Base-by-base conservation (phyloP, 169 alveolate genomes). In the Besnoitia besnoiti region DNA sequence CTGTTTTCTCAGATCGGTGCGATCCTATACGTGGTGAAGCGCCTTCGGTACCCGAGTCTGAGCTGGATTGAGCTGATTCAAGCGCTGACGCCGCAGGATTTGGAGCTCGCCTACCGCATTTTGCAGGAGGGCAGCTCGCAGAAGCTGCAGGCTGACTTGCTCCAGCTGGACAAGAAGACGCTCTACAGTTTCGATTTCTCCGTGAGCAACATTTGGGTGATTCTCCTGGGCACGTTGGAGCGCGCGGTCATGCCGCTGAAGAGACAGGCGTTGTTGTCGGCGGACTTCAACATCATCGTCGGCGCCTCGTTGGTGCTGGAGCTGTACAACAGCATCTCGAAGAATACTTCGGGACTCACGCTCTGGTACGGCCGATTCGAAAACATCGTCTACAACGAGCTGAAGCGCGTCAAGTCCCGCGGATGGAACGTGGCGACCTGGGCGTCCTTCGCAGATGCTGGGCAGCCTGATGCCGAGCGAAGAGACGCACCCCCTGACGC, bases 211-310 rank as follows among this genome's bases (percentile, higher is more conserved):
- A 73, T 73, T 16, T 73, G 82, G 82, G 16, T 42, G 39, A 73
- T 73, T 73, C 82, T 73, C 2, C 82, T 73, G 16, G 82, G 82
- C 47, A 37, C 82, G 82, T 0, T 37, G 39, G 82, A 73, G 82
- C 39, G 46, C n/a, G 40, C 82, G 8, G 46, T 73, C 24, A 19
- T 73, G 46, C 82, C 82, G 47, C 14, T 73, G 24, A 73, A 73
- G 82, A 73, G n/a, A 30, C 82, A 73, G 82, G 82, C 82, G 12
- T 73, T 73, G 27, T 19, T 73, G 39, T 73, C 82, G 46, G 40
- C 40, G 7, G 82, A 73, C 82, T 73, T 73, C 82, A 73, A 73
- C 46, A 73, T 73, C 39, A 19, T 73, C n/a, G 82, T 73, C 16
- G 82, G 82, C 82, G 82, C 82, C 39, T 7, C 82, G 39, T 16